Base-by-base conservation (phyloP, 805 yeast genomes). In the Candida ficus region DNA sequence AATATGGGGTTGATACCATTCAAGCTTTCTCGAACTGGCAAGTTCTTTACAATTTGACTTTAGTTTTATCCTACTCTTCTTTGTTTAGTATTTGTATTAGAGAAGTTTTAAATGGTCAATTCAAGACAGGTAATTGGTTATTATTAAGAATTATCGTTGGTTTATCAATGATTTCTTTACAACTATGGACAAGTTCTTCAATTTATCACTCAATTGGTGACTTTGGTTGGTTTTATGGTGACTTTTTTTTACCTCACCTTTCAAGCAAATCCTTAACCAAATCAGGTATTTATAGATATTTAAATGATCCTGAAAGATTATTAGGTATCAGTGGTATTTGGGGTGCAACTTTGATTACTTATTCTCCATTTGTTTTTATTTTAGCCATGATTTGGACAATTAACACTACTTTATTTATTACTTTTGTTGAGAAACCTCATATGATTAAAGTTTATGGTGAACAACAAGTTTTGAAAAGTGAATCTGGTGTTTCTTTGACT, bases 181-280 rank as follows among this genome's bases (percentile, higher is more conserved):
- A 85, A 52, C 56, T 72, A 14, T 78, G 87, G 83, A 81, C 87
- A 27, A 78, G 83, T 49, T 52, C 69, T 19, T 83, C 87, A 23
- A 83, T 84, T 28, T 71, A 78, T 47, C 75, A 76, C 33, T 78
- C 84, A 37, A 77, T 85, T 48, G 91, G 91, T 2, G 83, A 82
- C 45, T 83, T 80, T 60, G 93, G 95, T n/a, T 85, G 93, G 93
- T 85, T 84, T 53, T 85, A 81, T 58, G 95, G 95, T 42, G 95
- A 85, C 59, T 85, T 85, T 61, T 85, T 84, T 61, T 64, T 83
- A 43, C 77, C 83, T 28, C 73, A 70, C 38, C 65, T 73, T 16
- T 63, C 70, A 17, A 67, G 66, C 19, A 68, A 67, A 41, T 62
- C 73, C 7, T 67, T 85, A 49, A 78, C 90, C 0, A 81, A 81